Evolutionary conservation across 163 green algal genomes (phyloP).

Genomic region (Chlamydomonas reinhardtii): DNA sequence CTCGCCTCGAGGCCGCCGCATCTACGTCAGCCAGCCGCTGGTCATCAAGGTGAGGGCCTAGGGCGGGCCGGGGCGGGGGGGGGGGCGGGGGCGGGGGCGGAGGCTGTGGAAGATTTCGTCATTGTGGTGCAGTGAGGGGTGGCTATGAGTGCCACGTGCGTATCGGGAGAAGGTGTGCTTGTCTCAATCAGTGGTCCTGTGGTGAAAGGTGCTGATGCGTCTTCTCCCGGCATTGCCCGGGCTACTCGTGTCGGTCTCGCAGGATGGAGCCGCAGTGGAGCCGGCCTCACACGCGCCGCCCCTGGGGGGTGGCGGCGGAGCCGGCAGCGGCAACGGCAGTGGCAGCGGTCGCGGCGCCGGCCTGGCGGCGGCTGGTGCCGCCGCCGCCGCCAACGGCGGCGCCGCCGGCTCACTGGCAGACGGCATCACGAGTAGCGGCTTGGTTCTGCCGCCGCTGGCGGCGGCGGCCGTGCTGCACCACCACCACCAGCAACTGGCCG

Average conservation of each 20-base stretch:
- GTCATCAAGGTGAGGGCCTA: not conserved
- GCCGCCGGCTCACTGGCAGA: not conserved
- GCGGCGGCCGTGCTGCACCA: slow-evolving; percentile 12
- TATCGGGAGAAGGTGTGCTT: too few species aligned
- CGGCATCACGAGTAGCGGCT: not conserved
- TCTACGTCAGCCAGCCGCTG: slow-evolving; percentile 27
- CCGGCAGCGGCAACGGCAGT: too few species aligned
- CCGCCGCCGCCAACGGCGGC: too few species aligned
- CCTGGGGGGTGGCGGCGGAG: not conserved
- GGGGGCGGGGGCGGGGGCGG: too few species aligned
- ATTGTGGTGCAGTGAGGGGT: too few species aligned
- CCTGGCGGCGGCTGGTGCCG: too few species aligned
- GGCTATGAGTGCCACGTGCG: too few species aligned
- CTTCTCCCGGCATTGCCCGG: too few species aligned
- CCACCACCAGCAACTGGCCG: not conserved
- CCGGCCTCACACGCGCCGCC: too few species aligned
- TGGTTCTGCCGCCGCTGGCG: slow-evolving; percentile 18
- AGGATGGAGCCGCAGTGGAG: not conserved
- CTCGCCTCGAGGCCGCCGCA: not conserved
- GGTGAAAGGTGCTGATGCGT: not conserved
- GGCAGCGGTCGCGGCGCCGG: not conserved
- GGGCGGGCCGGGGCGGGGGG: too few species aligned
- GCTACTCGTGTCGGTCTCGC: not conserved
- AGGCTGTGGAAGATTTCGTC: too few species aligned
- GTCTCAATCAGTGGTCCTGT: too few species aligned